These are phyloP conservation scores for Hemerocallis citrina DNA, from an alignment of 106 monocot species.

Conservation along the genomic window DNA sequence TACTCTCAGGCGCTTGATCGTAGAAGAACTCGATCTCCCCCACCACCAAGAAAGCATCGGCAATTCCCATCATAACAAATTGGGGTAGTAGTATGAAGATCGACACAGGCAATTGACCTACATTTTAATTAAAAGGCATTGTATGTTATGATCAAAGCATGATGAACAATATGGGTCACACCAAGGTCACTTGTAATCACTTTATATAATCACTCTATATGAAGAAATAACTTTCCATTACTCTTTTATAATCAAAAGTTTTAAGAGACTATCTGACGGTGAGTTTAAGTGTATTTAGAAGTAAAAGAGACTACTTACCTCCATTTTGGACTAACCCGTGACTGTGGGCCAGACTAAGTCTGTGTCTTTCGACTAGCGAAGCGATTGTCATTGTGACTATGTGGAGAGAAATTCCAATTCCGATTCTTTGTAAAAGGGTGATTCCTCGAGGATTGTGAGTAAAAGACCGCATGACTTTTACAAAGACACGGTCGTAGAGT, in stretches of 20 bases:
- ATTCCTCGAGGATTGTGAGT: conserved; percentile 19
- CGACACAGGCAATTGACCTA: conserved; percentile 9
- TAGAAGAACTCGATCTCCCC: conserved; percentile 45
- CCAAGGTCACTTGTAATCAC: no score
- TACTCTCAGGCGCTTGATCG: conserved; percentile 44
- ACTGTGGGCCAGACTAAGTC: conserved; percentile 3
- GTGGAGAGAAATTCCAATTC: conserved; percentile 7
- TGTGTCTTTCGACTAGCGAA: conserved; percentile 11
- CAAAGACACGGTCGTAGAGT: conserved; percentile 13
- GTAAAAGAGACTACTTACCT: no score
- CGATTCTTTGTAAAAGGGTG: conserved; percentile 16
- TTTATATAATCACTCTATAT: no score
- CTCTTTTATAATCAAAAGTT: no score
- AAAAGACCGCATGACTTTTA: conserved; percentile 9
- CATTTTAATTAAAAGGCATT: no score
- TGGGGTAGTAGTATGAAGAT: conserved; percentile 17
- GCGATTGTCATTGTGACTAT: conserved; percentile 3
- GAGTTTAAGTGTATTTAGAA: no score
- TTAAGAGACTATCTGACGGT: no score
- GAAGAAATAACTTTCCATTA: no score
- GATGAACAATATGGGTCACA: no score
- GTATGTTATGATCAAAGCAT: no score
- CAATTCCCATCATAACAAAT: conserved; percentile 14
- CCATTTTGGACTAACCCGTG: conserved; percentile 7
- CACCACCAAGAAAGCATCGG: conserved; percentile 12